A percentile compares a stretch with the other conserved stretches of the same genome.
Evolutionary conservation across 1,284 basidiomycete species (phyloP).

Genomic region (Amylostereum chailletii): DNA sequence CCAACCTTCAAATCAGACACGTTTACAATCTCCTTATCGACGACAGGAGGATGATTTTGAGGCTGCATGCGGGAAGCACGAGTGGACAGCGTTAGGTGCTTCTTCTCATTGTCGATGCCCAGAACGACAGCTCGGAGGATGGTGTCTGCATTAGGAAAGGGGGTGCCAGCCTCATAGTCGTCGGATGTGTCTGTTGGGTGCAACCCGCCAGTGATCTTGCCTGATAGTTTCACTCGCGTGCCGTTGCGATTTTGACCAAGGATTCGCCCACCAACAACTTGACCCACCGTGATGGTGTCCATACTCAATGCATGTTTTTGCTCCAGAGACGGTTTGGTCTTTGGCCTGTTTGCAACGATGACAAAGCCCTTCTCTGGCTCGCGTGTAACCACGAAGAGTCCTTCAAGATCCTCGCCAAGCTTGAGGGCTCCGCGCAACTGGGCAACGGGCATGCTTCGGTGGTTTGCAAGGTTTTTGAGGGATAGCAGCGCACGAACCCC

Average conservation of each 20-base stretch:
- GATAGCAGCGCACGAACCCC: slow-evolving; percentile 79
- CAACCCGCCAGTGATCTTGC: slow-evolving; percentile 63
- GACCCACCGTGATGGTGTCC: slow-evolving; percentile 61
- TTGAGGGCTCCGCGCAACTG: slow-evolving; percentile 65
- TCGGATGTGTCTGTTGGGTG: slow-evolving; percentile 80
- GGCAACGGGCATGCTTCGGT: slow-evolving; percentile 58
- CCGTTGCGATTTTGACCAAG: slow-evolving; percentile 61
- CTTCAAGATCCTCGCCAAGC: slow-evolving; percentile 65
- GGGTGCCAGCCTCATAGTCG: slow-evolving; percentile 54
- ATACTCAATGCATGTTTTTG: slow-evolving; percentile 51
- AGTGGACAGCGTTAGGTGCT: slow-evolving; percentile 71
- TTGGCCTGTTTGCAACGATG: slow-evolving; percentile 72
- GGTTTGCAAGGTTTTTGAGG: slow-evolving; percentile 82
- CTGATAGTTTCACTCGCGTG: slow-evolving; percentile 67
- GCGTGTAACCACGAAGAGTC: slow-evolving; percentile 85
- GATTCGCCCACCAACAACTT: slow-evolving; percentile 73
- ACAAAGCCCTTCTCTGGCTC: slow-evolving; percentile 84
- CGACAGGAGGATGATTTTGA: slow-evolving; percentile 34
- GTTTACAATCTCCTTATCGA: slow-evolving; percentile 66
- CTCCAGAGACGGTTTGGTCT: slow-evolving; percentile 35
- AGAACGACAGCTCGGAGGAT: slow-evolving; percentile 67
- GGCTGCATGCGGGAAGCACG: slow-evolving; percentile 64
- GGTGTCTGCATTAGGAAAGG: slow-evolving; percentile 59
- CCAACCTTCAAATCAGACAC: slow-evolving; percentile 67
- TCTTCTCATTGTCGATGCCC: slow-evolving; percentile 54